Conservation (phyloP, 805 yeast genomes). For the Starmerella sp. region DNA sequence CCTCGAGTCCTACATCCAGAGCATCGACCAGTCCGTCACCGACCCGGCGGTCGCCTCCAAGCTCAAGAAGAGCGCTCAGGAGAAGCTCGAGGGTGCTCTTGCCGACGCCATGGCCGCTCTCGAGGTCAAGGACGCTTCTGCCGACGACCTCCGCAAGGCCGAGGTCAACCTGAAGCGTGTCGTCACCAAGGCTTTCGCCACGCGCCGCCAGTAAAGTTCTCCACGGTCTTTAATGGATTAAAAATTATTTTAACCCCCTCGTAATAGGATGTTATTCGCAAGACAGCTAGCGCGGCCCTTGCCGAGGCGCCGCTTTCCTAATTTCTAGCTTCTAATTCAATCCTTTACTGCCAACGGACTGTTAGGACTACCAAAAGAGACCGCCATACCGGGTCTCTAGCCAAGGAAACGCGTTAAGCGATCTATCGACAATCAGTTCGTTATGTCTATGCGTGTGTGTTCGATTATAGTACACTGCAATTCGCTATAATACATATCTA, state of each 20-base stretch:
- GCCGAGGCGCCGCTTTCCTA: no score
- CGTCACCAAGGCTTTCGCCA: slow-evolving; percentile 97
- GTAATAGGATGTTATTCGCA: slow-evolving; percentile 1
- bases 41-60: slow-evolving; percentile 97
- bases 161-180: slow-evolving; percentile 98
- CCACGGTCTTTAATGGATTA: background rate
- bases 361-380: no score
- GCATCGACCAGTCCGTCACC: slow-evolving; percentile 89
- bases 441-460: no score
- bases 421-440: no score
- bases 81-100: slow-evolving; percentile 93
- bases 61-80: slow-evolving; percentile 94
- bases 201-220: slow-evolving; percentile 43
- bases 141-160: slow-evolving; percentile 98
- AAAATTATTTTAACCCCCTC: background rate
- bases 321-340: no score
- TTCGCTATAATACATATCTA: no score
- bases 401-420: no score
- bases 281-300: background rate
- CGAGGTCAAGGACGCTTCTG: slow-evolving; percentile 89
- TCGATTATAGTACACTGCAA: no score
- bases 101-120: slow-evolving; percentile 97
- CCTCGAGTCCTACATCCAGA: slow-evolving; percentile 95
- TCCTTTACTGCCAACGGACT: no score
- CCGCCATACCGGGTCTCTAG: no score